Base-by-base conservation (phyloP, 23 red algal genomes). In the Gracilariopsis chorda region DNA sequence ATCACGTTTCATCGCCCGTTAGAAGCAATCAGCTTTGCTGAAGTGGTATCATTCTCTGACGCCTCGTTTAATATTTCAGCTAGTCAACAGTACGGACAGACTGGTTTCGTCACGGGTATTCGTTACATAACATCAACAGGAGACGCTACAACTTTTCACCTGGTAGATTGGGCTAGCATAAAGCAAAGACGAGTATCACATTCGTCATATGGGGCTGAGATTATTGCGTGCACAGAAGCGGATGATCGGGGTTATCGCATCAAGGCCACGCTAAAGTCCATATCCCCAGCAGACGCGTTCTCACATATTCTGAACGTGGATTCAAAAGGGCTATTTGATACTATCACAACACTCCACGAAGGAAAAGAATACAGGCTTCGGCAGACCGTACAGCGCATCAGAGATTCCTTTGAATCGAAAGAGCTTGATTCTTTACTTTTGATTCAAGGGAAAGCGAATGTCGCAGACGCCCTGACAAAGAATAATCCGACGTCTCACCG, bases 151-250 rank as follows among this genome's bases (percentile, higher is more conserved):
- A 64, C 36, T 12, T 83, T 24, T 46, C 58, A 83, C 20, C n/a
- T 63, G 7, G 40, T 63, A 14, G 52, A 83, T 24, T 83, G 0
- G 79, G 20, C 58, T 6, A 63, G 30, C 20, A 40, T 53, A 0
- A 83, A 83, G 37, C 79, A 64, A 24, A 60, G 40, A 25, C 17
- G 41, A 64, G 57, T 83, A 3, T 43, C 45, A 4, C 35, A 83
- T 39, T 83, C 79, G 4, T 83, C 79, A 21, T 65, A 83, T 83
- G 42, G 32, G 13, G 79, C 79, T 10, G 79, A 63, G 1, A 83
- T 83, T 21, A 11, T 83, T 28, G 79, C 79, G 4, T 47, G 53
- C 51, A 30, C 53, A 63, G 57, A 83, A 44, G 53, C 53, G 10
- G 79, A 62, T 0, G 79, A 83, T 0, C 0, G 58, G 10, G 0